Conservation (phyloP, 164 flowering plant species). For the Liriodendron chinense region DNA sequence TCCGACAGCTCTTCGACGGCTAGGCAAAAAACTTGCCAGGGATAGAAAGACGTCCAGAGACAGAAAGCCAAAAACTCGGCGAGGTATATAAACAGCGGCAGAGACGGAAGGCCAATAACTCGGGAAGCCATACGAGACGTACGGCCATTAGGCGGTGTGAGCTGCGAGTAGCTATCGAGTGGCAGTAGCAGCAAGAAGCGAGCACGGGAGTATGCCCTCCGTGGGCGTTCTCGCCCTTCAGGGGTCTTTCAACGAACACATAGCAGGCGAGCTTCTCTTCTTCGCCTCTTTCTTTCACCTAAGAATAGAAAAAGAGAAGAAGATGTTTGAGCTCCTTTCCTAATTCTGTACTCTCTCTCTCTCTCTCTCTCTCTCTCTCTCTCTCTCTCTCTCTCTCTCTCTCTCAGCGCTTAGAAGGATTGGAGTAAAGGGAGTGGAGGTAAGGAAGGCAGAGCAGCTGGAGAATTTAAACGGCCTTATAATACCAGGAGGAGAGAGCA, state of each 20-base stretch:
- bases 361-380: constrained; percentile 1
- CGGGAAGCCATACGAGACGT: no score
- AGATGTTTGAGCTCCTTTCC: background rate
- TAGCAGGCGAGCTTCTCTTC: constrained; percentile 48
- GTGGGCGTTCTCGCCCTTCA: constrained; percentile 91
- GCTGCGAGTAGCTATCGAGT: no score
- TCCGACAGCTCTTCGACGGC: no score
- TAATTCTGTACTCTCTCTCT: background rate
- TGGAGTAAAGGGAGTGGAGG: constrained; percentile 83
- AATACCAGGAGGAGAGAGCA: constrained; percentile 98
- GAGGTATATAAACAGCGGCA: no score
- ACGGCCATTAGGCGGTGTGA: no score
- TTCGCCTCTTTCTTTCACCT: background rate
- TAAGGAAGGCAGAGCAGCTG: constrained; percentile 89
- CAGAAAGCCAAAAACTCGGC: no score
- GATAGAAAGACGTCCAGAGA: no score
- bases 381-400: background rate
- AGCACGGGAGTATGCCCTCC: constrained; percentile 36
- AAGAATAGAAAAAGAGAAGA: background rate
- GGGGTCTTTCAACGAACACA: constrained; percentile 97
- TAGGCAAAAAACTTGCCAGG: no score
- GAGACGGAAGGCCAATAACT: no score
- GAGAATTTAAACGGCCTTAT: constrained; percentile 56
- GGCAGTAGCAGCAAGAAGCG: background rate
- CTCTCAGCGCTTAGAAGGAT: constrained; percentile 60